phyloP scores from a whole-genome alignment of 352 stramenopile species.

The Phytophthora pistaciae region DNA sequence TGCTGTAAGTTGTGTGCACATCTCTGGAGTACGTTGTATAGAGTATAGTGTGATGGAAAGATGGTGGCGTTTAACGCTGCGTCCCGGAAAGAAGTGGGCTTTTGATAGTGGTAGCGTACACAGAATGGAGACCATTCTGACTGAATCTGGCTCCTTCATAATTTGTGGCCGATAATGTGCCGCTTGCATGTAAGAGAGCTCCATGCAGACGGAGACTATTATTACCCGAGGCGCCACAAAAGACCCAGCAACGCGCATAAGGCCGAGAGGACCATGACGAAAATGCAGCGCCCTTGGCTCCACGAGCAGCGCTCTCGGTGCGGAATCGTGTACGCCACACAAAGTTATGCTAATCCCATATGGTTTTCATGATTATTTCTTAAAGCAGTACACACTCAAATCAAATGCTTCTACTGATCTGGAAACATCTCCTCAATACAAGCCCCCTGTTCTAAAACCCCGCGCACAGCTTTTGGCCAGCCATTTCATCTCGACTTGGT shows the following conservation, averaged over 20 bases:
- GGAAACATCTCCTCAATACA: background rate
- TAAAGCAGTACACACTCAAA: background rate
- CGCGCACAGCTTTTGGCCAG: conserved; percentile 17
- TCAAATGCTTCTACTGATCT: background rate
- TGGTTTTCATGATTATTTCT: background rate
- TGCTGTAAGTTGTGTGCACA: background rate
- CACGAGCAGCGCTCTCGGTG: background rate
- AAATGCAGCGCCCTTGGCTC: too few relatives aligned
- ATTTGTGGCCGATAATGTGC: background rate
- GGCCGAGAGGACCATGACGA: background rate
- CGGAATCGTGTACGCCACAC: background rate
- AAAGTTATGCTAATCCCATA: background rate
- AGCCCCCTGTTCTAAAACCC: conserved; percentile 12
- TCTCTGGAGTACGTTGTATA: background rate
- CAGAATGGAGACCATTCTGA: background rate
- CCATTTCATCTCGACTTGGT: conserved; percentile 22
- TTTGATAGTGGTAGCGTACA: conserved; percentile 23
- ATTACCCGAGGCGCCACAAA: too few relatives aligned
- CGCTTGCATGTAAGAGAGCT: too few relatives aligned
- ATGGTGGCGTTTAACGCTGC: background rate
- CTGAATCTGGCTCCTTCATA: conserved; percentile 24
- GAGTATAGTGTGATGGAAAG: conserved; percentile 7
- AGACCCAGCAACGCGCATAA: background rate
- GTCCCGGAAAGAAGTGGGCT: conserved; percentile 14
- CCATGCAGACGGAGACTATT: background rate